Evolutionary conservation across 805 yeast species (phyloP).

Genomic region (Metschnikowia chrysomelidarum): DNA sequence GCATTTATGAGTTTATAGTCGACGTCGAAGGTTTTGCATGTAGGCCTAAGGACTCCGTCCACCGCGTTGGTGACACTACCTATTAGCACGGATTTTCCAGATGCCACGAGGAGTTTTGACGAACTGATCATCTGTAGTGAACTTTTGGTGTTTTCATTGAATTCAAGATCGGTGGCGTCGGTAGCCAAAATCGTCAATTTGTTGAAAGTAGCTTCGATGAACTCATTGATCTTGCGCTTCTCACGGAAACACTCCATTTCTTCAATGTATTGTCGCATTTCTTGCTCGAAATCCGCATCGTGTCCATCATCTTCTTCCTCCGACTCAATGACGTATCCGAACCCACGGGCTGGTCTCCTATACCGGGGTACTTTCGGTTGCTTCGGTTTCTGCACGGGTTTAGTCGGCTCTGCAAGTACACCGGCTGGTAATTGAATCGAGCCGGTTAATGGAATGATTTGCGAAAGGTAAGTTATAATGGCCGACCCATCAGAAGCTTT

Average conservation of each 20-base stretch:
- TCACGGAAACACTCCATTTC: slow-evolving; percentile 5
- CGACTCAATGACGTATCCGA: slow-evolving; percentile 14
- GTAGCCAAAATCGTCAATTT: slow-evolving; percentile 12
- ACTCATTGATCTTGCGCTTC: slow-evolving; percentile 6
- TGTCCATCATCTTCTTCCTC: slow-evolving; percentile 6
- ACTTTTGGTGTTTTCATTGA: neutral
- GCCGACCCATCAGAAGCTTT: slow-evolving; percentile 4
- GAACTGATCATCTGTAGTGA: neutral
- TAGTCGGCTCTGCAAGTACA: slow-evolving; percentile 5
- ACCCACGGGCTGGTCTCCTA: slow-evolving; percentile 13
- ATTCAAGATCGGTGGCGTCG: slow-evolving; percentile 7
- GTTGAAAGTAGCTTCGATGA: slow-evolving; percentile 11
- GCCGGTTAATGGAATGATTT: slow-evolving; percentile 12
- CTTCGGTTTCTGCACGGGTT: slow-evolving; percentile 6
- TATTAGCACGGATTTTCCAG: slow-evolving; percentile 4
- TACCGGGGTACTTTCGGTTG: slow-evolving; percentile 2
- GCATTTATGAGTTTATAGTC: slow-evolving; percentile 6
- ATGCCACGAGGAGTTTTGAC: slow-evolving; percentile 4
- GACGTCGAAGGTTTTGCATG: slow-evolving; percentile 4
- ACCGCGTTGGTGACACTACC: slow-evolving; percentile 8
- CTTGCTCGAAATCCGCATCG: neutral
- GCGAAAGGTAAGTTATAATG: slow-evolving; percentile 10
- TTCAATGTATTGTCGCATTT: slow-evolving; percentile 4
- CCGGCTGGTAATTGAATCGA: slow-evolving; percentile 5
- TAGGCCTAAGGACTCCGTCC: neutral